Percentiles rank a stretch among this genome's conserved stretches.
These are phyloP conservation scores for Linnemannia zychae DNA, from an alignment of 192 early-diverging fungal species.

Conservation along the genomic window DNA sequence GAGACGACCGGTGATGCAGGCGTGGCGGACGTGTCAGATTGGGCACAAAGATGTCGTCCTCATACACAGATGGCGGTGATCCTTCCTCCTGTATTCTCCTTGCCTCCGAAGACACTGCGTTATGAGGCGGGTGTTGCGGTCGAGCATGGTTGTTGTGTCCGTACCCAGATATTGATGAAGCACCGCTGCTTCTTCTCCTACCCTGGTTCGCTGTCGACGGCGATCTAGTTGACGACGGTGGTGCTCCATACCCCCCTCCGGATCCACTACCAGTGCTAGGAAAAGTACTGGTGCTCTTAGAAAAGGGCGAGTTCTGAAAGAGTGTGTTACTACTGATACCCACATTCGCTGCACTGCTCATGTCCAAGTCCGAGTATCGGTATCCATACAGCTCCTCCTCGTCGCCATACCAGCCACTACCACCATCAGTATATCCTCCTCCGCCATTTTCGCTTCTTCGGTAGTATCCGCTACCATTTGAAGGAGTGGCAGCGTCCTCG, in stretches of 20 bases:
- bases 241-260: background rate
- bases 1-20: conserved; percentile 29
- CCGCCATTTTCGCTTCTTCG: background rate
- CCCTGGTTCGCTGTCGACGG: background rate
- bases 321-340: conserved; percentile 18
- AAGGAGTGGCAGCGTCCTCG: background rate
- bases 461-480: background rate
- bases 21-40: conserved; percentile 34
- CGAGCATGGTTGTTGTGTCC: background rate
- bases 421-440: background rate
- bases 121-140: background rate
- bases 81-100: background rate
- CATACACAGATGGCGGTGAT: conserved; percentile 4
- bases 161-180: background rate
- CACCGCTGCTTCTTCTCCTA: background rate
- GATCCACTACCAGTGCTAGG: background rate
- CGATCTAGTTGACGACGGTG: background rate
- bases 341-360: conserved; percentile 36
- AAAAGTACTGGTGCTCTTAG: conserved; percentile 1
- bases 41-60: conserved; percentile 31
- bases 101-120: background rate
- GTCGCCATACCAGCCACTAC: conserved; percentile 2
- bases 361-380: conserved; percentile 38
- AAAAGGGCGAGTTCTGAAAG: conserved; percentile 41
- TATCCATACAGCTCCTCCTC: conserved; percentile 34